phyloP scores from a whole-genome alignment of 805 yeast species.

The Jamesozyma rosinii region DNA sequence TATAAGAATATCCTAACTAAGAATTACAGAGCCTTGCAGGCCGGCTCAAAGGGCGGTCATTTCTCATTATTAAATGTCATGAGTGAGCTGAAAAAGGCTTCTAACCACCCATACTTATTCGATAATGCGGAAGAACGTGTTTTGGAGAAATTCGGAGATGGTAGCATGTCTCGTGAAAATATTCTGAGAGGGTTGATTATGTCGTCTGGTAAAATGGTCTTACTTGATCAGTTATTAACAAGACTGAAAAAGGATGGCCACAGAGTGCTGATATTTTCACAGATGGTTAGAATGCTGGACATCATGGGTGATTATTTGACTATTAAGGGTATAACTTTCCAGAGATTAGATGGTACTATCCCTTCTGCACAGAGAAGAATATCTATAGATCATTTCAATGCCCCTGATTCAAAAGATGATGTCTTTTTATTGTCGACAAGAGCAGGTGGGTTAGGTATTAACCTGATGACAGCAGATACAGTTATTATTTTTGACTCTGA shows the following conservation, averaged over 20 bases:
- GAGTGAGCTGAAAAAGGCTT: slow-evolving; percentile 93
- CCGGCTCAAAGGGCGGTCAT: slow-evolving; percentile 69
- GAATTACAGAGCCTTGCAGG: slow-evolving; percentile 83
- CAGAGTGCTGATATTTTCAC: slow-evolving; percentile 87
- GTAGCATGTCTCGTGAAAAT: slow-evolving; percentile 59
- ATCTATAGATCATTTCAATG: slow-evolving; percentile 92
- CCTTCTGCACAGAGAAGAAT: slow-evolving; percentile 89
- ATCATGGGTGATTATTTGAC: slow-evolving; percentile 87
- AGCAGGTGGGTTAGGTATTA: slow-evolving; percentile 98
- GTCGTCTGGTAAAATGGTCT: slow-evolving; percentile 98
- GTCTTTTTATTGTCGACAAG: slow-evolving; percentile 85
- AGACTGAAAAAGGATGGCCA: slow-evolving; percentile 89
- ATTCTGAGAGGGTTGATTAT: slow-evolving; percentile 83
- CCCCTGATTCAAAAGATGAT: slow-evolving; percentile 86
- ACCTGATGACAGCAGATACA: slow-evolving; percentile 98
- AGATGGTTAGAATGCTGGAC: slow-evolving; percentile 95
- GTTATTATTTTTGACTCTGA: slow-evolving; percentile 96
- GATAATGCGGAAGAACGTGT: slow-evolving; percentile 87
- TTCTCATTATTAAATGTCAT: slow-evolving; percentile 81
- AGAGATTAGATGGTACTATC: slow-evolving; percentile 92
- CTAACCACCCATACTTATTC: slow-evolving; percentile 92
- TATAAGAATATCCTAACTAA: slow-evolving; percentile 88
- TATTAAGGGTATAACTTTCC: slow-evolving; percentile 80
- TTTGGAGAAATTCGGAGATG: slow-evolving; percentile 52
- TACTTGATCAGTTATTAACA: slow-evolving; percentile 78